phyloP scores from a whole-genome alignment of 2,329 filamentous ascomycete species.

The Colletotrichum incanum region DNA sequence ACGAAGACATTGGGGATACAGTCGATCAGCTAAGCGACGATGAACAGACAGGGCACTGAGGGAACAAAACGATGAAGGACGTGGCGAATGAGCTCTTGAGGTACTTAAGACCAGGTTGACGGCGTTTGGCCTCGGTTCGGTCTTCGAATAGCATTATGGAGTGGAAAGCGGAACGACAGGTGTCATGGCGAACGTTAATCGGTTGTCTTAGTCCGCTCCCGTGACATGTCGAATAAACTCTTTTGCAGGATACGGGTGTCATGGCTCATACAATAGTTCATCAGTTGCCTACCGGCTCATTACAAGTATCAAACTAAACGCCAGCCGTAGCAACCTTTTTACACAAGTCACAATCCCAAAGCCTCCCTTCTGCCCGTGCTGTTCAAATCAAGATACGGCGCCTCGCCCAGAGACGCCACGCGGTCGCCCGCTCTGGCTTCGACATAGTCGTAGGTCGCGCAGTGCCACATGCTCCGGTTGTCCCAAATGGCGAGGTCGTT shows the following conservation, averaged over 20 bases:
- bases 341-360: conserved; percentile 44
- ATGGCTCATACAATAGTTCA: not conserved
- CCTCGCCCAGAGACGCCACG: conserved; percentile 60
- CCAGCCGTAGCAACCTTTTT: conserved; percentile 2
- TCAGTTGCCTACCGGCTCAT: not conserved
- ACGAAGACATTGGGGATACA: conserved; percentile 70
- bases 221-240: not conserved
- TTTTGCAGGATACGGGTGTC: not conserved
- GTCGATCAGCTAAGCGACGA: conserved; percentile 40
- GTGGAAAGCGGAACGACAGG: not conserved
- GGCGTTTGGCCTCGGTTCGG: not conserved
- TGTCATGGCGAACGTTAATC: not conserved
- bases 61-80: too few relatives aligned
- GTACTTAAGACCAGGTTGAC: not conserved
- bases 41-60: conserved; percentile 1
- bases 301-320: conserved; percentile 14
- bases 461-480: conserved; percentile 67
- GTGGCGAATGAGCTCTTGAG: not conserved
- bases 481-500: conserved; percentile 77
- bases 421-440: conserved; percentile 60
- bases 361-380: conserved; percentile 59
- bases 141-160: not conserved
- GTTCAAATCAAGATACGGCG: conserved; percentile 58
- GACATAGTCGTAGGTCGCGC: conserved; percentile 74
- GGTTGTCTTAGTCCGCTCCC: not conserved